Evolutionary conservation across 2,329 filamentous ascomycete species (phyloP), one percentile per base, ranked within the genome.

Genomic region (Ophiostoma tasmaniense): DNA sequence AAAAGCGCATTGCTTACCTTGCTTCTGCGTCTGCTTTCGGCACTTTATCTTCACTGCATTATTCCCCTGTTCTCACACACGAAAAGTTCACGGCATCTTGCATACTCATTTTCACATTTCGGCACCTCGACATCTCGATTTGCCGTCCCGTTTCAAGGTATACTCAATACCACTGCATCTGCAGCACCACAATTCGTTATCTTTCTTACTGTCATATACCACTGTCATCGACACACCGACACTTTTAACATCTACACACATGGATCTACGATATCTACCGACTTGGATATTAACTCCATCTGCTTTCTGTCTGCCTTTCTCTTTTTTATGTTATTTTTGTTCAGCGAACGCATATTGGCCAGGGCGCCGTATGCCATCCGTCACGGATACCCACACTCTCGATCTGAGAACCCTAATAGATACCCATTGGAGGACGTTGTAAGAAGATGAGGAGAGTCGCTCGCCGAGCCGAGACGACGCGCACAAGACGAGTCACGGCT

Each of bases 391-490:
- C 20, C 20, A 35, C 7, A 50, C 64, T 66, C 37, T 55, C 50
- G 3, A 20, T 17, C n/a, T 11, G 39, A 50, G 42, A 45, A 45
- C 14, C 37, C 64, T 66, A 66, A 66, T 66, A 50, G 64, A 66
- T 66, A 66, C 64, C 64, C 64, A 45, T 20, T 33, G 39, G 22
- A 50, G 64, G 64, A 66, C n/a, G 64, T n/a, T 33, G 64, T 35
- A 8, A 37, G 33, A 39, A 64, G 35, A 64, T 3, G 35, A 64
- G 61, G 37, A 22, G 14, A 42, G 10, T n/a, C 30, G n/a, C 61
- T 39, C n/a, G 30, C 33, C 33, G 61, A 22, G n/a, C 0, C 17
- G 61, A 64, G 55, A 61, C 55, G 55, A 61, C 55, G 22, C 11
- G 13, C 50, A 55, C 50, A 30, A 61, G 6, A 61, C 55, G 5